Evolutionary conservation across 257 asterid species (phyloP).

Genomic region (Verbascum thapsus): DNA sequence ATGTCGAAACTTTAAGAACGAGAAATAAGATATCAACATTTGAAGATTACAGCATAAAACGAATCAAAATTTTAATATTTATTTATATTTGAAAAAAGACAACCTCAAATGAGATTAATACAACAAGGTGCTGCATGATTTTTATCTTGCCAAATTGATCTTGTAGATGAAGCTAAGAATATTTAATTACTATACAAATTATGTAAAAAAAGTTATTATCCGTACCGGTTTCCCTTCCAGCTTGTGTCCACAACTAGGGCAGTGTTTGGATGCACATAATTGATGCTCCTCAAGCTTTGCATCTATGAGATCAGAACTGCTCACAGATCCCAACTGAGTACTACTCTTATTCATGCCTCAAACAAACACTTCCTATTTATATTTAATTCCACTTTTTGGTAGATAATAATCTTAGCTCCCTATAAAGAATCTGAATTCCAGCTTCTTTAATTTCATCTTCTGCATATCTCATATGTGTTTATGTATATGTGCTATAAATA

Average conservation of each 20-base stretch:
- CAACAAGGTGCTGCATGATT: conserved; percentile 25
- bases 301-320: conserved; percentile 89
- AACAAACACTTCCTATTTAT: conserved; percentile 20
- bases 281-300: conserved; percentile 97
- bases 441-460: too few species aligned
- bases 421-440: not conserved
- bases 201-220: too few species aligned
- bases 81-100: not conserved
- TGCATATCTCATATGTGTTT: too few species aligned
- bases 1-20: too few species aligned
- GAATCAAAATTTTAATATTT: not conserved
- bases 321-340: conserved; percentile 62
- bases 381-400: not conserved
- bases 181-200: too few species aligned
- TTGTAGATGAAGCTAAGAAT: conserved; percentile 53
- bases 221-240: conserved; percentile 90
- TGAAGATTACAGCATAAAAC: not conserved
- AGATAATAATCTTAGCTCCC: conserved; percentile 20
- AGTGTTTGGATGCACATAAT: conserved; percentile 87
- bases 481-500: too few species aligned
- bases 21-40: not conserved
- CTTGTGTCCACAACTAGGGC: conserved; percentile 98
- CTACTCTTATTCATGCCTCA: conserved; percentile 57
- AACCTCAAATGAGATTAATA: too few species aligned
- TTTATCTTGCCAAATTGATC: conserved; percentile 28